Base-by-base conservation (phyloP, 768 basidiomycete species). In the Kwoniella sp. region DNA sequence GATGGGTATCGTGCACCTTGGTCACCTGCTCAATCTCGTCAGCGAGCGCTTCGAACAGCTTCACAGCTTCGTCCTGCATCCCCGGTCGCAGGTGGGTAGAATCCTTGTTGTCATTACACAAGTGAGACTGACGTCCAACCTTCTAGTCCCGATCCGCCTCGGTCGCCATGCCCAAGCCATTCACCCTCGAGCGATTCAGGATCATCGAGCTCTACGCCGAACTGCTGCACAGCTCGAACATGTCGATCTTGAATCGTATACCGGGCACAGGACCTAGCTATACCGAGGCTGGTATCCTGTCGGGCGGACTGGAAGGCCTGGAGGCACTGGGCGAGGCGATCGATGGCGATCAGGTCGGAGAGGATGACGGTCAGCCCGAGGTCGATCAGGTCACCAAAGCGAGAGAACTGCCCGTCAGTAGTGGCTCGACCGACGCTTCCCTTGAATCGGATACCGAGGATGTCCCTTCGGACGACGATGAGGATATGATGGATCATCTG, bases 191-290 rank as follows among this genome's bases (percentile, higher is more conserved):
- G 72, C 85, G 95, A 14, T 95, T 89, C 74, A 84, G 93, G 9
- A 90, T 98, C 63, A 88, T 90, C 75, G 95, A 99, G 74, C 79
- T 99, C 11, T 91, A 93, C 64, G 95, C 93, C 17, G 95, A 99
- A 70, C 82, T 99, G 5, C 77, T 98, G 22, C 95, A 99, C 69
- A 95, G 91, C 71, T 98, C 95, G 15, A 98, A 95, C 67, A 98
- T 99, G 93, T 84, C 88, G 5, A 81, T 98, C 20, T 79, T 98
- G 23, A 98, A 98, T 70, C 88, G 95, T 9, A 75, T 81, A 0
- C 69, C 81, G 0, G 83, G 85, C 40, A 83, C 80, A 49, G 80
- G 82, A 39, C 79, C 82, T 20, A 77, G 84, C n/a, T 91, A 89
- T 73, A 88, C 89, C 66, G 76, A 78, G 1, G 83, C 88, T 46